Evolutionary conservation across 2,329 filamentous ascomycete species (phyloP).

Genomic region (Fusarium clavum): DNA sequence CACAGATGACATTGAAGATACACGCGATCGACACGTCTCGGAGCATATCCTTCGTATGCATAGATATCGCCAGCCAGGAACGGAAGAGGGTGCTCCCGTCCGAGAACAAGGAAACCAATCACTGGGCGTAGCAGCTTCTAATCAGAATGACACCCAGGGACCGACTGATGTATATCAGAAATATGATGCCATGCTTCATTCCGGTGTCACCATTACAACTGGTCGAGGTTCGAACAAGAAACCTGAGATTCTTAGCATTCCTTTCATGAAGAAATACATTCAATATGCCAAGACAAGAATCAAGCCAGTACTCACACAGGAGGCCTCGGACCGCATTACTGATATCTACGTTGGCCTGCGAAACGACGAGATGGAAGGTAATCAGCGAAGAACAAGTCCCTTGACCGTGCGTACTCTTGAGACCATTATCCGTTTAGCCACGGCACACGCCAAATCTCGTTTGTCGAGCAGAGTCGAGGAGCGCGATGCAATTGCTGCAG

Average conservation of each 20-base stretch:
- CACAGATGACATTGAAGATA: slow-evolving; percentile 97
- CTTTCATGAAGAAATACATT: slow-evolving; percentile 99
- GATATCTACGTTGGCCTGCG: slow-evolving; percentile 90
- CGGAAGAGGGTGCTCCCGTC: slow-evolving; percentile 93
- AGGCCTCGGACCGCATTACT: slow-evolving; percentile 91
- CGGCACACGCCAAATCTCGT: slow-evolving; percentile 92
- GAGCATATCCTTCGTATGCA: slow-evolving; percentile 99
- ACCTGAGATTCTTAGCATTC: slow-evolving; percentile 91
- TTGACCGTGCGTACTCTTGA: slow-evolving; percentile 98
- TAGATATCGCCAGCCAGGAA: slow-evolving; percentile 89
- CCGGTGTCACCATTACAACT: slow-evolving; percentile 82
- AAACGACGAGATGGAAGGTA: slow-evolving; percentile 95
- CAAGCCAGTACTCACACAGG: slow-evolving; percentile 90
- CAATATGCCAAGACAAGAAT: slow-evolving; percentile 95
- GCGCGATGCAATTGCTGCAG: slow-evolving; percentile 86
- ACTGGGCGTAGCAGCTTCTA: slow-evolving; percentile 87
- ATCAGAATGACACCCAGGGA: slow-evolving; percentile 76
- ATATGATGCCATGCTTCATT: slow-evolving; percentile 94
- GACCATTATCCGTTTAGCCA: slow-evolving; percentile 97
- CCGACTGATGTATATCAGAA: slow-evolving; percentile 95
- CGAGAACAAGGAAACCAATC: slow-evolving; percentile 87
- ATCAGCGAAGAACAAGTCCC: slow-evolving; percentile 91
- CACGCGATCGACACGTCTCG: slow-evolving; percentile 88
- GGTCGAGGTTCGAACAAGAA: slow-evolving; percentile 80
- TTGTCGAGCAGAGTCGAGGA: slow-evolving; percentile 90